Evolutionary conservation across 2,329 filamentous ascomycete species (phyloP).

Genomic region (Berkeleyomyces basicola): DNA sequence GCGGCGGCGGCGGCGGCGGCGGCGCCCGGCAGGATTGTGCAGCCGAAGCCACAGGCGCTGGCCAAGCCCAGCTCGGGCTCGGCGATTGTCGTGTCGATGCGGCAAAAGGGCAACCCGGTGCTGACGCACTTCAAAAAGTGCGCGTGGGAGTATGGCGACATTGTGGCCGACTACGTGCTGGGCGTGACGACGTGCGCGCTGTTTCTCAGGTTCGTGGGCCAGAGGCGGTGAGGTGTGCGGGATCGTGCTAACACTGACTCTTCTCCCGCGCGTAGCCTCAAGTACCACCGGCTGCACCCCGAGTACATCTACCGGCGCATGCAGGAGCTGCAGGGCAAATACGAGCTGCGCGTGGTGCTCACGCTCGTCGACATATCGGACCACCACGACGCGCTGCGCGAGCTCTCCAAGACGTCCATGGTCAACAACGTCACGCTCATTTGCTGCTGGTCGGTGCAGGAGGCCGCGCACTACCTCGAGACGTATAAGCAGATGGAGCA

Average conservation of each 20-base stretch:
- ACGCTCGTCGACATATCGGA: slow-evolving; percentile 91
- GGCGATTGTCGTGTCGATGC: slow-evolving; percentile 73
- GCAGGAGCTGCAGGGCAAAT: slow-evolving; percentile 66
- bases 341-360: slow-evolving; percentile 70
- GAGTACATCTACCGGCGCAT: slow-evolving; percentile 97
- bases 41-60: slow-evolving; percentile 78
- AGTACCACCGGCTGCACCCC: slow-evolving; percentile 92
- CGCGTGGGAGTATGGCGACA: slow-evolving; percentile 94
- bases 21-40: slow-evolving; percentile 46
- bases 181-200: slow-evolving; percentile 78
- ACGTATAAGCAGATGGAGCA: slow-evolving; percentile 91
- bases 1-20: slow-evolving; percentile 22
- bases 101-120: slow-evolving; percentile 91
- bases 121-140: slow-evolving; percentile 65
- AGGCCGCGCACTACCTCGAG: slow-evolving; percentile 86
- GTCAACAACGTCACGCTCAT: slow-evolving; percentile 88
- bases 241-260: too few relatives aligned
- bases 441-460: slow-evolving; percentile 84
- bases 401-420: slow-evolving; percentile 80
- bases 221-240: neutral
- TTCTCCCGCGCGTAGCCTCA: slow-evolving; percentile 37
- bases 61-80: slow-evolving; percentile 48
- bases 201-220: slow-evolving; percentile 47
- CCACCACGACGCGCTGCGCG: slow-evolving; percentile 76
- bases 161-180: slow-evolving; percentile 84